Evolutionary conservation across 1,284 basidiomycete genomes (phyloP).

Genomic region (Anthracocystis setariae): DNA sequence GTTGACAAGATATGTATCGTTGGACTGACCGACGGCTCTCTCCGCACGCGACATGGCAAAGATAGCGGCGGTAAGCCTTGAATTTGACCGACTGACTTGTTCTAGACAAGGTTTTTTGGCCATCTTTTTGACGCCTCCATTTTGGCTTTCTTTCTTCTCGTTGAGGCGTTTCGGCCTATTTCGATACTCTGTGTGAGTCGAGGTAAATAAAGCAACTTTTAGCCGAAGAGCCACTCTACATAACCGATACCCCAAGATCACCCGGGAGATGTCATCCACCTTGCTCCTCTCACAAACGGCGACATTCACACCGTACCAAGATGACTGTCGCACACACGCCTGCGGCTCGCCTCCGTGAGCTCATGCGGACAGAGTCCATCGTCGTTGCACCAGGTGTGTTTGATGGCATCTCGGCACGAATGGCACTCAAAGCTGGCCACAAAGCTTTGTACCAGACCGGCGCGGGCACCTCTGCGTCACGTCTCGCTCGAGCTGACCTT

Average conservation of each 20-base stretch:
- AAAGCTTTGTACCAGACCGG: constrained; percentile 79
- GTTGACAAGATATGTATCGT: too few species aligned
- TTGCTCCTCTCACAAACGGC: too few species aligned
- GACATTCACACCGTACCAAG: neutral
- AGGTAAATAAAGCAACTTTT: too few species aligned
- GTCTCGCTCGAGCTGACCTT: constrained; percentile 80
- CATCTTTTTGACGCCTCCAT: neutral
- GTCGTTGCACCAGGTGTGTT: constrained; percentile 73
- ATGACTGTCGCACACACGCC: constrained; percentile 10
- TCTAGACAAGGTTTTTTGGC: neutral
- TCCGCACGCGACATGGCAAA: neutral
- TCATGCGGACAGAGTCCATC: constrained; percentile 16
- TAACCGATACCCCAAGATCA: too few species aligned
- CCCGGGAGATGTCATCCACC: too few species aligned
- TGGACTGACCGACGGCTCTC: neutral
- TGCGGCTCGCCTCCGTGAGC: constrained; percentile 28
- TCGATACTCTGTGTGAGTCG: neutral
- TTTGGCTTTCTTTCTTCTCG: neutral
- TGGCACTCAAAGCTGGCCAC: constrained; percentile 76
- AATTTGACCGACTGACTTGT: neutral
- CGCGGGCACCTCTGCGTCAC: constrained; percentile 79
- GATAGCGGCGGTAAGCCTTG: neutral
- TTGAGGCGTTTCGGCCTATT: neutral
- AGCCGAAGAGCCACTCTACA: too few species aligned
- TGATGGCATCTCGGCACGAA: constrained; percentile 81